Base-by-base conservation (phyloP, 1,284 basidiomycete genomes). In the Trichosporon coremiiforme region DNA sequence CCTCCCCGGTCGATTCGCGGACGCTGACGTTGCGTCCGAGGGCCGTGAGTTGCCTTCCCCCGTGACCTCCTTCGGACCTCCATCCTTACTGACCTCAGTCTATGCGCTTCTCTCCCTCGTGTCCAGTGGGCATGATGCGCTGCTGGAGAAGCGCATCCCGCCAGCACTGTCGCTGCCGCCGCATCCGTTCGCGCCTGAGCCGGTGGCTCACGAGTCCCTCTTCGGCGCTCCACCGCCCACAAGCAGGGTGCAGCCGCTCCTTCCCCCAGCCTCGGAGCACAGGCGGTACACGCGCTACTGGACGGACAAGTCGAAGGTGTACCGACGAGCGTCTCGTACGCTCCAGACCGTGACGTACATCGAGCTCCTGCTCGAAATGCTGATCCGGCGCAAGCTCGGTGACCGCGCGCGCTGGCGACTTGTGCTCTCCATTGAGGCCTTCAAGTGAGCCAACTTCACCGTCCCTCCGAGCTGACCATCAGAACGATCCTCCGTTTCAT, bases 1-100 rank as follows among this genome's bases (percentile, higher is more conserved):
- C 76, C 86, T 98, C 29, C 95, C 95, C 22, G 95, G 95, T 73
- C 88, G 95, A 72, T 98, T 98, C 88, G 94, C 94, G 81, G 95
- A 98, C 87, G 93, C 95, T 67, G 95, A 98, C 82, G 86, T 98
- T 70, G 93, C 91, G 68, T 94, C 92, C 45, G 94, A 95, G 87
- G 89, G 91, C 79, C 85, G 94, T 95, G 76, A 88, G 93, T 91
- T 38, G 45, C 17, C 53, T 29, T 15, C 17, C 67, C 69, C 53
- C 66, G 67, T 69, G n/a, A n/a, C n/a, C n/a, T n/a, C n/a, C n/a
- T n/a, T n/a, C n/a, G n/a, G 72, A 50, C 63, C 36, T 38, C 36
- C 36, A 47, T 38, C 29, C 36, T 15, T 63, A 29, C 13, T 17
- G 25, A 68, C 53, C 25, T 8, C 72, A 84, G 83, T 84, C 55